Base-by-base conservation (phyloP, 2,329 filamentous ascomycete species). In the Coleophoma cylindrospora region DNA sequence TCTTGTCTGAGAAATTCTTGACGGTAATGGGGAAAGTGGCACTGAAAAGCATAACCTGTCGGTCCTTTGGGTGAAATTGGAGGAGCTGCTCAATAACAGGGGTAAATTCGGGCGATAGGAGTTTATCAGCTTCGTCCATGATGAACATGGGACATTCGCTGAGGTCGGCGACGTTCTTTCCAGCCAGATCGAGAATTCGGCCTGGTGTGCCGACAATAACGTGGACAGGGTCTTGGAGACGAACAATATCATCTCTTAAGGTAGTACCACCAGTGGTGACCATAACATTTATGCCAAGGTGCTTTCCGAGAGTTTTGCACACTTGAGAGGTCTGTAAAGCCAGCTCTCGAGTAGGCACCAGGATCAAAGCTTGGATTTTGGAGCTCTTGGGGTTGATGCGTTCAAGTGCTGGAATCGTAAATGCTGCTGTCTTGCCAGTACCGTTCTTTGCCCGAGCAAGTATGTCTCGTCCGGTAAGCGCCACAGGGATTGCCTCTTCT, bases 61-160 rank as follows among this genome's bases (percentile, higher is more conserved):
- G 87, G 66, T 99, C 92, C 70, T 94, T 96, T 56, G 94, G 92
- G 68, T 96, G 92, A 72, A 96, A 96, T 57, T 89, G 87, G 45
- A 99, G 79, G 19, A 99, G 79, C 68, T 99, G 91, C 71, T 99
- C 95, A 59, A 99, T 96, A 56, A 96, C 91, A 22, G 92, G 91
- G 7, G 94, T 99, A 67, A 99, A 99, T 68, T 99, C 94, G 52
- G 89, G 83, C 7, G 94, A 99, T 46, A 99, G 81, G 54, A 99
- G 84, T 76, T 99, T 99, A 72, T 99, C 94, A 49, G 94, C 94
- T 70, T 99, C 94, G 65, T 99, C 94, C 94, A 99, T 99, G 73
- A 99, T 90, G 68, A 99, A 99, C 66, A 95, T 97, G 62, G 91
- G 87, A 68, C 94, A 97, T 72, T 95, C 87, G 63, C 91, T 95